A percentile compares a stretch with the other conserved stretches of the same genome.
Conservation (phyloP, 2,329 filamentous ascomycete species). For the Xylaria sp. region DNA sequence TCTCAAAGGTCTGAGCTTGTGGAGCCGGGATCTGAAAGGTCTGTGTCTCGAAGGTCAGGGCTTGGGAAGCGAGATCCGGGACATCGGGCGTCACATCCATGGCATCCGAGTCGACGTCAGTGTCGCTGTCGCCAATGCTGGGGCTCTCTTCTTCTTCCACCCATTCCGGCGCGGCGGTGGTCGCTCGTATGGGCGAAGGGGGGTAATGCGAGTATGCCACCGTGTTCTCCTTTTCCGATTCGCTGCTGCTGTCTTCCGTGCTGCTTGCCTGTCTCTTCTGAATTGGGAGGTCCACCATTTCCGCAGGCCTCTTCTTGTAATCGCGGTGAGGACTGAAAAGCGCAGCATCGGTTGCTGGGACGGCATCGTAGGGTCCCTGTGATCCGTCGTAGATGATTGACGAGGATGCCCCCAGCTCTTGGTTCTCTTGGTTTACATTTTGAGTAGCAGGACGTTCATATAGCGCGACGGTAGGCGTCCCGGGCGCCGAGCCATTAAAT, state of each 20-base stretch:
- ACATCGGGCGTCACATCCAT: not conserved
- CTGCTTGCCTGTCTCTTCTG: not conserved
- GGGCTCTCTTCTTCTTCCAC: not conserved
- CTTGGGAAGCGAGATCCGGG: not conserved
- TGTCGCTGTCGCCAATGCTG: not conserved
- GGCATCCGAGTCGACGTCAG: not conserved
- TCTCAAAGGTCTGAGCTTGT: no score
- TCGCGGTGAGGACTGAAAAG: not conserved
- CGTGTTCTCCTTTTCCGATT: slow-evolving; percentile 9
- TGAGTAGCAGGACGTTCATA: slow-evolving; percentile 1
- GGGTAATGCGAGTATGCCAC: not conserved
- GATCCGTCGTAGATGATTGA: not conserved
- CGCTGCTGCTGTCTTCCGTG: not conserved
- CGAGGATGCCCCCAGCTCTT: no score
- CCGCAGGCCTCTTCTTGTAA: not conserved
- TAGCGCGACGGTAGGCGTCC: slow-evolving; percentile 13
- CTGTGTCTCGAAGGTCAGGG: no score
- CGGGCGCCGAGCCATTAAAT: not conserved
- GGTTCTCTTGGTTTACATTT: no score
- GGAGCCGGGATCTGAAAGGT: no score
- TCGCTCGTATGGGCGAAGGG: not conserved
- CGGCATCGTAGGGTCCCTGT: not conserved
- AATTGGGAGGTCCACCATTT: not conserved
- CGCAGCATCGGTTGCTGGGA: not conserved
- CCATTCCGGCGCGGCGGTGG: not conserved